A percentile compares a stretch with the other conserved stretches of the same genome.
These are phyloP conservation scores for Arabidopsis suecica DNA, from an alignment of 345 rosid genomes.

Conservation along the genomic window DNA sequence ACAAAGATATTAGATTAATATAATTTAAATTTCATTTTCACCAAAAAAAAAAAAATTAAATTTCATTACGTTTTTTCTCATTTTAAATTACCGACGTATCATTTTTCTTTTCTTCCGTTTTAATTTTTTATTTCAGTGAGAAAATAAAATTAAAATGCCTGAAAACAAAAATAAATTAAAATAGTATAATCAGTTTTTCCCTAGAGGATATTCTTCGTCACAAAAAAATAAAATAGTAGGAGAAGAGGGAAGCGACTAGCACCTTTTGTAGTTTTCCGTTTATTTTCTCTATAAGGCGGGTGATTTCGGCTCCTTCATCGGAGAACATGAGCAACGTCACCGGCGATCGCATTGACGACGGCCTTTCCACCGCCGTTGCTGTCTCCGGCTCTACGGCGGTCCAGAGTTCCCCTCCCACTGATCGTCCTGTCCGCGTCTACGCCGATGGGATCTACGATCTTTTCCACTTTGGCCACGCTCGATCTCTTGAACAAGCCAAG, in stretches of 20 bases:
- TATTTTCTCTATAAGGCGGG: conserved; percentile 12
- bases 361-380: conserved; percentile 31
- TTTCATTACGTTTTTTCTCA: too few species aligned
- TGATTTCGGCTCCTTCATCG: conserved; percentile 30
- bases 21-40: too few species aligned
- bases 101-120: not conserved
- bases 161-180: not conserved
- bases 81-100: not conserved
- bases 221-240: not conserved
- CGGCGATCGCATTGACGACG: conserved; percentile 29
- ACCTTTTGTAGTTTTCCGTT: conserved; percentile 15
- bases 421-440: conserved; percentile 79
- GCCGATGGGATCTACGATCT: conserved; percentile 99
- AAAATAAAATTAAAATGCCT: not conserved
- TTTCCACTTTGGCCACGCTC: conserved; percentile 96
- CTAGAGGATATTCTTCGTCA: conserved; percentile 12
- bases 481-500: conserved; percentile 96
- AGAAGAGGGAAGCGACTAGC: conserved; percentile 42
- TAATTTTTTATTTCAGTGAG: not conserved
- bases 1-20: not conserved
- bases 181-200: not conserved
- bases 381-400: conserved; percentile 28
- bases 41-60: too few species aligned
- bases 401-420: conserved; percentile 45
- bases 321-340: conserved; percentile 44